Conservation (phyloP, 176 grass and related monocot species). For the Ampelocalamus luodianensis region DNA sequence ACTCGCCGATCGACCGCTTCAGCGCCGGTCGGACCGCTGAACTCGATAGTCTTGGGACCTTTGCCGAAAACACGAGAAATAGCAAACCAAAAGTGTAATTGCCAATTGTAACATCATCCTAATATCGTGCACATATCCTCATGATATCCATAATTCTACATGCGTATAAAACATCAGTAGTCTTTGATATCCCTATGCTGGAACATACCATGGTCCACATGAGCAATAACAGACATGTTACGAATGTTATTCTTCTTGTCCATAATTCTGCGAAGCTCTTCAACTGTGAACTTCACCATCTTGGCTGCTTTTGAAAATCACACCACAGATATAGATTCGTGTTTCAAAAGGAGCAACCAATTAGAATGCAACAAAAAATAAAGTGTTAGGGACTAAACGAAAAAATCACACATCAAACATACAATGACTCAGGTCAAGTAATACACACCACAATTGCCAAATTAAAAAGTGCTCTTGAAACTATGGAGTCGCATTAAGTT, state of each 20-base stretch:
- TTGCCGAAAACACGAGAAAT: too few relatives aligned
- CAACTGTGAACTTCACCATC: slow-evolving; percentile 94
- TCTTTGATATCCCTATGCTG: background rate
- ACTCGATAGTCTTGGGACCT: too few relatives aligned
- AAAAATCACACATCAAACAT: background rate
- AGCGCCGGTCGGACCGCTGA: too few relatives aligned
- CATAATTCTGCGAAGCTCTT: slow-evolving; percentile 89
- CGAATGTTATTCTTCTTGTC: slow-evolving; percentile 88
- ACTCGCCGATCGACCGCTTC: too few relatives aligned
- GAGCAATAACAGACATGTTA: slow-evolving; percentile 92
- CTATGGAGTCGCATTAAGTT: background rate
- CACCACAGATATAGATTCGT: slow-evolving; percentile 25
- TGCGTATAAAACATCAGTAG: background rate
- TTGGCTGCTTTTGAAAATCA: slow-evolving; percentile 55
- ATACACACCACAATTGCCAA: background rate
- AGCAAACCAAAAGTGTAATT: too few relatives aligned
- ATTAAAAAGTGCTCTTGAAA: background rate
- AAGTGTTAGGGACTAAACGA: background rate
- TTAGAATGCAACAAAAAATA: background rate
- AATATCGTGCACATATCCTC: too few relatives aligned
- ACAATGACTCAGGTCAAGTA: background rate
- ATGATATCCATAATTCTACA: too few relatives aligned
- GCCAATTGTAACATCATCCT: too few relatives aligned
- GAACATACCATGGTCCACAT: slow-evolving; percentile 82
- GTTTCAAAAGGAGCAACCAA: background rate